Base-by-base conservation (phyloP, 1,139 yeast genomes). In the Saccharomyces hybrid region DNA sequence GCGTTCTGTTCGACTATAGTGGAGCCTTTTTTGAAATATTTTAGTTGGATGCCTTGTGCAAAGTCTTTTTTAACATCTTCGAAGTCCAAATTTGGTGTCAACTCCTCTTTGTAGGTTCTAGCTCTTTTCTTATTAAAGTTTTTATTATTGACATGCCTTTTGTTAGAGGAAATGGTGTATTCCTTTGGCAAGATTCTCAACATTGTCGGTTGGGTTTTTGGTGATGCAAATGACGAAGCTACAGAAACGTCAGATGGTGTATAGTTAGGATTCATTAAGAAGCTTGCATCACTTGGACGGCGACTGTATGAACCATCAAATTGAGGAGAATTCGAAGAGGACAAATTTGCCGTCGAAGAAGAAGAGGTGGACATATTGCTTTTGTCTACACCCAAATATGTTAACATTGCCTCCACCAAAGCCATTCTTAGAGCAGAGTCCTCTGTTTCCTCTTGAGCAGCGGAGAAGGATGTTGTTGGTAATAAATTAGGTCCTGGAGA, bases 321-420 rank as follows among this genome's bases (percentile, higher is more conserved):
- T 52, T 34, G 8, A 41, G 28, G n/a, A 47, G 42, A 38, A 14
- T 47, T 41, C 9, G 30, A 31, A 41, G 23, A 34, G 13, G 31
- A 20, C 30, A 6, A 13, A 14, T 48, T 30, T 26, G 34, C 8
- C n/a, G 16, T 11, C 31, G 26, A 30, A 31, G 47, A 30, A 2
- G 59, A 52, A 23, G 68, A 66, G 11, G 61, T 56, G 13, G 57
- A 55, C 57, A 74, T 64, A 48, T 68, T 68, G 27, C 71, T 73
- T 55, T 78, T 79, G 48, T 79, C 79, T 13, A 91, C 76, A 0
- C 97, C 97, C 42, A 91, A 73, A 30, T 83, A 73, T 55, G 79
- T 78, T 67, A 91, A 86, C 54, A 93, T 80, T 48, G 84, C 85
- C 61, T 88, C 96, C 5, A 86, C 80, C 2, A 93, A 71, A 0